Evolutionary conservation across 768 basidiomycete genomes (phyloP), one percentile per base, ranked within the genome.

Genomic region (Paxillus ammoniavirescens): DNA sequence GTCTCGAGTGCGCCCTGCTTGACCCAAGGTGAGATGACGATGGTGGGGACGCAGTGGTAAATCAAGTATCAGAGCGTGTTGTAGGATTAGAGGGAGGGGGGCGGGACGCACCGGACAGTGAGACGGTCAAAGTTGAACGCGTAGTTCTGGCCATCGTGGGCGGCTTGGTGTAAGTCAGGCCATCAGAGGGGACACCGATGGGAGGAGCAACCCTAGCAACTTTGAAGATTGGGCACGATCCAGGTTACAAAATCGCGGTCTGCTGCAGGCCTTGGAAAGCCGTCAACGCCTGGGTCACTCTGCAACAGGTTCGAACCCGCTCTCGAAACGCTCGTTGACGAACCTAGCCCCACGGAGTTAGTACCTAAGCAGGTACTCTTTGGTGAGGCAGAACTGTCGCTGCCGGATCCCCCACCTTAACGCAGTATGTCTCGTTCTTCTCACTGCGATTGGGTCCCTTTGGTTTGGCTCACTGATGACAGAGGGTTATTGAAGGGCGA

Each of bases 401-500:
- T 83, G 44, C 82, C 80, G 1, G 81, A 76, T 56, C 83, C 84
- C 3, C 79, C 78, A 3, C 80, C 83, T 66, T 91, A 4, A 56
- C 63, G 38, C 72, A 70, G 77, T 78, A 58, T 50, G 77, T 68
- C 2, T 26, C 38, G 15, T 15, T 15, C 35, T 21, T 57, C 17
- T 44, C 36, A 40, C 15, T 33, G 3, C 47, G 4, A 10, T 23
- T 35, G 42, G 12, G 4, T 49, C 28, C 21, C 21, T 21, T 21
- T 41, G 18, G 18, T 8, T 42, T 49, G 0, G 58, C 14, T n/a
- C 38, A 2, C 10, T 0, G 18, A 33, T 30, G 4, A 36, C 53
- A 9, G 55, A 91, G 89, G 60, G 88, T 90, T 21, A 71, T 91
- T 10, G 80, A 82, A 89, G 56, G 80, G 83, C 10, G 73, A 81